Percentiles rank a stretch among this genome's conserved stretches.
Evolutionary conservation across 1,139 yeast species (phyloP).

Genomic region (Blastobotrys malaysiensis): DNA sequence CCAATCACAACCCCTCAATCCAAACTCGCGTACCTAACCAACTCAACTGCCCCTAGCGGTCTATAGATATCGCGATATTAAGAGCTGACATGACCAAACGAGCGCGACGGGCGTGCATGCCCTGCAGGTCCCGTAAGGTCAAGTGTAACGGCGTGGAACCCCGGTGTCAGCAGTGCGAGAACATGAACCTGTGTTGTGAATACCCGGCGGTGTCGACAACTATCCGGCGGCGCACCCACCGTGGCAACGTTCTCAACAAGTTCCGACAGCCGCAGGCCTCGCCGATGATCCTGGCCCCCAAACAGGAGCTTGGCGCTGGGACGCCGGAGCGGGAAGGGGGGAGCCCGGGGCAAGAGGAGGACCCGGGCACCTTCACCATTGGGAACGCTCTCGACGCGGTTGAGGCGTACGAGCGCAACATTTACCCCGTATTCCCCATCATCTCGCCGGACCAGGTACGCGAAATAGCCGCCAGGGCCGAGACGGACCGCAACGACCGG

Average conservation of each 20-base stretch:
- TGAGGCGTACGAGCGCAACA: conserved; percentile 8
- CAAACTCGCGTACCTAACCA: neutral
- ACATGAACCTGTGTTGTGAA: conserved; percentile 11
- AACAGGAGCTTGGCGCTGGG: neutral
- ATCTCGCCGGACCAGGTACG: conserved; percentile 12
- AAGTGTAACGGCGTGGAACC: conserved; percentile 14
- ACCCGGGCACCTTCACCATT: neutral
- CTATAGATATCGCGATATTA: neutral
- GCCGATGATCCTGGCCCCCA: neutral
- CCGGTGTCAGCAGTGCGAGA: conserved; percentile 14
- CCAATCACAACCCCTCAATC: neutral
- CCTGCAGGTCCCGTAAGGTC: conserved; percentile 15
- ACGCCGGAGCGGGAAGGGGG: neutral
- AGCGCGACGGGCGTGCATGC: conserved; percentile 16
- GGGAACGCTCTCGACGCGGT: conserved; percentile 8
- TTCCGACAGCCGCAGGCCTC: conserved; percentile 11
- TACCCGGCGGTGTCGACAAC: conserved; percentile 6
- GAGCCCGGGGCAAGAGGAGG: neutral
- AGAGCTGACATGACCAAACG: neutral
- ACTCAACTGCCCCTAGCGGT: neutral
- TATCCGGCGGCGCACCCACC: conserved; percentile 6
- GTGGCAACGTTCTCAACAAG: conserved; percentile 5
- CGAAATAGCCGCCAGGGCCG: conserved; percentile 7
- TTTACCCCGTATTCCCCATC: conserved; percentile 17
- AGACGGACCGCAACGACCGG: conserved; percentile 4